A percentile compares a stretch with the other conserved stretches of the same genome.
Evolutionary conservation across 2,329 filamentous ascomycete genomes (phyloP).

Genomic region (Pseudohalonectria lignicola): DNA sequence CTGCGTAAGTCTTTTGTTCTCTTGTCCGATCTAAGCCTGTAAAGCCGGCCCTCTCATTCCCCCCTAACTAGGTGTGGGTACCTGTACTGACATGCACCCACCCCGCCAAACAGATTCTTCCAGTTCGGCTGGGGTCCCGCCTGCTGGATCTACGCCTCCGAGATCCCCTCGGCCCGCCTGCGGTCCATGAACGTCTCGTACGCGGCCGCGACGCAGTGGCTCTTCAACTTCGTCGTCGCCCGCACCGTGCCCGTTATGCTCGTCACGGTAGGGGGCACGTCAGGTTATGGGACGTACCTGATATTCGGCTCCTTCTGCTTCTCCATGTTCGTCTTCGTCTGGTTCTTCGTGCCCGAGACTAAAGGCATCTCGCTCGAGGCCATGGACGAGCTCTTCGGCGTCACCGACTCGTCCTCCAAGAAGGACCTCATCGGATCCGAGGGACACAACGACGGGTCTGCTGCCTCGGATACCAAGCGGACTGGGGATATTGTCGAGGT

Average conservation of each 20-base stretch:
- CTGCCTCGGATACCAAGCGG: background rate
- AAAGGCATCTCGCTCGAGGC: slow-evolving; percentile 34
- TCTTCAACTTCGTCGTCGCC: slow-evolving; percentile 61
- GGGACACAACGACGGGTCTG: background rate
- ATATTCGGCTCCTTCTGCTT: slow-evolving; percentile 55
- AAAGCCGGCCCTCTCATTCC: background rate
- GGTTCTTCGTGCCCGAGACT: slow-evolving; percentile 53
- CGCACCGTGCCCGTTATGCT: slow-evolving; percentile 54
- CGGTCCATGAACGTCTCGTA: slow-evolving; percentile 53
- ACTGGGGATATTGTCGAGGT: background rate
- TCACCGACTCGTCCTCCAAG: slow-evolving; percentile 4
- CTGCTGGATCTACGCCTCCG: slow-evolving; percentile 43
- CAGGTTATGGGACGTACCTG: slow-evolving; percentile 39
- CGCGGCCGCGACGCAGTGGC: slow-evolving; percentile 55
- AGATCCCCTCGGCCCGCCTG: slow-evolving; percentile 54
- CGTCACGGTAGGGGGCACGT: slow-evolving; percentile 13
- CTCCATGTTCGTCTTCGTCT: slow-evolving; percentile 50
- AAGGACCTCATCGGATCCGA: background rate
- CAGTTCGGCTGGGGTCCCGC: slow-evolving; percentile 54
- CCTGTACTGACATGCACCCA: background rate
- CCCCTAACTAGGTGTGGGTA: background rate
- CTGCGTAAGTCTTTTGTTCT: slow-evolving; percentile 6
- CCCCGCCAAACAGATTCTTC: slow-evolving; percentile 23
- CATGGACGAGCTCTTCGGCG: slow-evolving; percentile 15
- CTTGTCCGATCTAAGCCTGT: too few species aligned